Evolutionary conservation across 768 basidiomycete species (phyloP).

Genomic region (Mycena capillaripes): DNA sequence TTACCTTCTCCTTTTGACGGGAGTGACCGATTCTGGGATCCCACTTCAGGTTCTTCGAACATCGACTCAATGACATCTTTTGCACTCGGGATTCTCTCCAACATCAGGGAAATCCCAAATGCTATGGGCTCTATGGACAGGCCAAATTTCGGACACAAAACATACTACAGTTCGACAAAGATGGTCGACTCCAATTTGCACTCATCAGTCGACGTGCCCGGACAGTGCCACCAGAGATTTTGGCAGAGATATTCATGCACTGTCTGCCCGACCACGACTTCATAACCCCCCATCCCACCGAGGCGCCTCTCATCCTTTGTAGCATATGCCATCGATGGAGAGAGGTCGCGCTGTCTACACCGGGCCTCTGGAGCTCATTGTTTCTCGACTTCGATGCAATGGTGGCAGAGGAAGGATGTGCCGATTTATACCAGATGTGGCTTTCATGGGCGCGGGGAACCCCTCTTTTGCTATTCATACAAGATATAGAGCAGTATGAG

Average conservation of each 20-base stretch:
- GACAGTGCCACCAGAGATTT: neutral
- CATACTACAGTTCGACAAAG: neutral
- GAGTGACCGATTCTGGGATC: too few species aligned
- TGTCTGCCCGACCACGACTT: slow-evolving; percentile 31
- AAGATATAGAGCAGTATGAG: neutral
- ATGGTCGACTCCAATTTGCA: neutral
- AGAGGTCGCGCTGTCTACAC: slow-evolving; percentile 22
- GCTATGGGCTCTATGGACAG: too few species aligned
- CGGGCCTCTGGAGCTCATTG: slow-evolving; percentile 34
- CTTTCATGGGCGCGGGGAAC: neutral
- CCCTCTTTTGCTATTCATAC: neutral
- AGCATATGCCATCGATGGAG: slow-evolving; percentile 32
- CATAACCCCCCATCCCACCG: slow-evolving; percentile 8
- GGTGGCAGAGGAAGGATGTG: neutral
- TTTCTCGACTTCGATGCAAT: neutral
- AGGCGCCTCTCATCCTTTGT: slow-evolving; percentile 35
- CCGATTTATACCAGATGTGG: neutral
- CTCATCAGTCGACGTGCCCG: neutral
- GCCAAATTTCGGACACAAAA: too few species aligned
- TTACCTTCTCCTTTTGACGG: too few species aligned
- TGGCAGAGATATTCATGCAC: slow-evolving; percentile 28
- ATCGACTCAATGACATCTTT: too few species aligned
- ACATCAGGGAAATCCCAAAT: too few species aligned
- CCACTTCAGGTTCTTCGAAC: too few species aligned
- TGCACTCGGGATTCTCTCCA: too few species aligned